Evolutionary conservation across 2,329 filamentous ascomycete genomes (phyloP), one percentile per base, ranked within the genome.

Genomic region (Trichophyton rubrum): DNA sequence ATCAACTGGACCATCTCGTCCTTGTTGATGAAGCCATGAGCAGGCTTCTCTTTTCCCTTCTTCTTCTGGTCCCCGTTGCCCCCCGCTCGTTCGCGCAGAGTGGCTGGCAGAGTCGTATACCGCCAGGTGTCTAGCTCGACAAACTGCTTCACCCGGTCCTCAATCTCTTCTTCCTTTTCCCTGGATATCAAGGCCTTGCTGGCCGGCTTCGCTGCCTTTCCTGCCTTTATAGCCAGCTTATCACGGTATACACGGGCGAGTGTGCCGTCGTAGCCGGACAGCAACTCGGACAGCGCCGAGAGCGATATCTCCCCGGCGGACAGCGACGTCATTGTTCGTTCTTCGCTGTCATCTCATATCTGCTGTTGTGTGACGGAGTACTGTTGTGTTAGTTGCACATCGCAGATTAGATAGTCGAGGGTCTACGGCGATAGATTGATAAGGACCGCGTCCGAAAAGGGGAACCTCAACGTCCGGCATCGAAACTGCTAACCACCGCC

Each of bases 1-100:
- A 77, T 73, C 58, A 75, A 63, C 56, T 64, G 67, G 56, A 73
- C 65, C 40, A 76, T 53, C 15, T 76, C 71, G 1, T 72, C 69
- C 35, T 73, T 73, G 9, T 65, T 65, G 6, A 76, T 56, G 59
- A 65, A 67, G 5, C 57, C 58, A 11, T 55, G 59, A 13, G 49
- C 27, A 47, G n/a, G 11, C 38, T 22, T 61, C 9, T 61, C 59
- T n/a, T 62, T 64, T 3, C 15, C 62, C 53, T 45, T 45, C 41
- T 43, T 35, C 33, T 43, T 22, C n/a, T 47, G 20, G 27, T 61
- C 58, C 13, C 62, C 45, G 35, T 17, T 11, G 15, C 15, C 43
- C 8, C 5, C 56, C 61, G 64, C 17, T 27, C 38, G 33, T 56
- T 61, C 60, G 33, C 60, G 62, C 27, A 75, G 24, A 1, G 61